Percentiles rank a stretch among this genome's conserved stretches.
phyloP scores from a whole-genome alignment of 805 yeast genomes.

The Ogataea pignaliae region DNA sequence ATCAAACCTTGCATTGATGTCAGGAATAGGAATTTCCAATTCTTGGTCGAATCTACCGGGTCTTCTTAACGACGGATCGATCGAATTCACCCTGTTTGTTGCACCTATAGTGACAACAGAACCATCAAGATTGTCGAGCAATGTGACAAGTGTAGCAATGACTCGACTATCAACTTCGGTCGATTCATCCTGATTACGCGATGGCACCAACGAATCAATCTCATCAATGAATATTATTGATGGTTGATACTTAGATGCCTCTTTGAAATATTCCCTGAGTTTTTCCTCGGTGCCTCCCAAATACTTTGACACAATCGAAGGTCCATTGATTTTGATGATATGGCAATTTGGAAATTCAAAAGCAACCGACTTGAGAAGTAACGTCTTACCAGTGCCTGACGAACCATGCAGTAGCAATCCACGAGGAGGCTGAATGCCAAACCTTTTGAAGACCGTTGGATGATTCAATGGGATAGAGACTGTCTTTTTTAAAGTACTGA shows the following conservation, averaged over 20 bases:
- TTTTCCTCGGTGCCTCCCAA: slow-evolving; percentile 91
- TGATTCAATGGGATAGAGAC: slow-evolving; percentile 76
- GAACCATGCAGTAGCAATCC: slow-evolving; percentile 95
- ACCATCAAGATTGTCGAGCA: slow-evolving; percentile 75
- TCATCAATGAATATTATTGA: slow-evolving; percentile 87
- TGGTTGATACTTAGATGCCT: slow-evolving; percentile 84
- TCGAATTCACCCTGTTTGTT: slow-evolving; percentile 85
- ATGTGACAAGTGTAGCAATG: slow-evolving; percentile 79
- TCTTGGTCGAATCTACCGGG: slow-evolving; percentile 94
- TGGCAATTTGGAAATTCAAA: slow-evolving; percentile 70
- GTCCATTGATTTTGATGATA: slow-evolving; percentile 81
- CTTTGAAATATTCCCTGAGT: slow-evolving; percentile 75
- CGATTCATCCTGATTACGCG: slow-evolving; percentile 74
- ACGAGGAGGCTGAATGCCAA: slow-evolving; percentile 89
- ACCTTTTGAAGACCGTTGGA: slow-evolving; percentile 72
- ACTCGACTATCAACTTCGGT: slow-evolving; percentile 90
- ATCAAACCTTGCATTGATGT: slow-evolving; percentile 69
- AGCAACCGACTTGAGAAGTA: slow-evolving; percentile 80
- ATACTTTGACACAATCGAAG: slow-evolving; percentile 87
- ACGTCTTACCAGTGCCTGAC: slow-evolving; percentile 95
- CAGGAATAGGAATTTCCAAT: slow-evolving; percentile 92
- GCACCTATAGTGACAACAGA: slow-evolving; percentile 77
- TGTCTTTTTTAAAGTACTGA: slow-evolving; percentile 55
- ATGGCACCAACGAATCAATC: slow-evolving; percentile 88
- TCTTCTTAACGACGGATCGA: slow-evolving; percentile 85